Conservation (phyloP, 2,329 filamentous ascomycete genomes). For the Penicillium nordicum region DNA sequence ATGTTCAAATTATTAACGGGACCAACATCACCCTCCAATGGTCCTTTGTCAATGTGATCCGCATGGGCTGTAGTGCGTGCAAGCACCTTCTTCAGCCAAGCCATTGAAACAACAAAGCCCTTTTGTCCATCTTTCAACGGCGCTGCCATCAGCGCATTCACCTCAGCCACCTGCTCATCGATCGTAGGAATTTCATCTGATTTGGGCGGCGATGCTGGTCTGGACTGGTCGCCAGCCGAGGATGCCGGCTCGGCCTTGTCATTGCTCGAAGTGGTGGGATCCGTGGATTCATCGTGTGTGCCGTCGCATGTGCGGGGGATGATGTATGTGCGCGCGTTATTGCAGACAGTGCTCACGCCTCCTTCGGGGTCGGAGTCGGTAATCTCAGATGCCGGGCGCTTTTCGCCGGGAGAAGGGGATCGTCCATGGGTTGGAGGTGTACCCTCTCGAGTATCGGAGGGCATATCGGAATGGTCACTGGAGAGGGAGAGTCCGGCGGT, state of each 20-base stretch:
- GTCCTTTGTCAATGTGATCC: conserved; percentile 57
- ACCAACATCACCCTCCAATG: conserved; percentile 63
- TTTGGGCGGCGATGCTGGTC: conserved; percentile 18
- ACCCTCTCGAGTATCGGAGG: conserved; percentile 32
- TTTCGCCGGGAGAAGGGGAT: conserved; percentile 35
- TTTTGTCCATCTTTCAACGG: conserved; percentile 67
- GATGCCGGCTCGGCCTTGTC: conserved; percentile 35
- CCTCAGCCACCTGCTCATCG: conserved; percentile 71
- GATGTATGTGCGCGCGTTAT: conserved; percentile 10
- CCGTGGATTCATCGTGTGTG: conserved; percentile 33
- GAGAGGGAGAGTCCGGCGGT: conserved; percentile 52
- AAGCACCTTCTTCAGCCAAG: conserved; percentile 73
- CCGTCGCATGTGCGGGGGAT: conserved; percentile 26
- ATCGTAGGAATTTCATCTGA: conserved; percentile 44
- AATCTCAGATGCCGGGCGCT: conserved; percentile 36
- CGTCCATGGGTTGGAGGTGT: conserved; percentile 26
- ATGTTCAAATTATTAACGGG: conserved; percentile 86
- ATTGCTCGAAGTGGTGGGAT: conserved; percentile 38
- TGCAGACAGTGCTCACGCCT: conserved; percentile 16
- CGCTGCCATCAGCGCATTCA: conserved; percentile 57
- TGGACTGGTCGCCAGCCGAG: conserved; percentile 26
- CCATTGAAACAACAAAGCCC: conserved; percentile 72
- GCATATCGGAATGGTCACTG: conserved; percentile 47
- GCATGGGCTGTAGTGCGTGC: conserved; percentile 59
- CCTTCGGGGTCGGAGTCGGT: conserved; percentile 27